phyloP scores from a whole-genome alignment of 73 alveolate genomes.

The Stentor coeruleus region DNA sequence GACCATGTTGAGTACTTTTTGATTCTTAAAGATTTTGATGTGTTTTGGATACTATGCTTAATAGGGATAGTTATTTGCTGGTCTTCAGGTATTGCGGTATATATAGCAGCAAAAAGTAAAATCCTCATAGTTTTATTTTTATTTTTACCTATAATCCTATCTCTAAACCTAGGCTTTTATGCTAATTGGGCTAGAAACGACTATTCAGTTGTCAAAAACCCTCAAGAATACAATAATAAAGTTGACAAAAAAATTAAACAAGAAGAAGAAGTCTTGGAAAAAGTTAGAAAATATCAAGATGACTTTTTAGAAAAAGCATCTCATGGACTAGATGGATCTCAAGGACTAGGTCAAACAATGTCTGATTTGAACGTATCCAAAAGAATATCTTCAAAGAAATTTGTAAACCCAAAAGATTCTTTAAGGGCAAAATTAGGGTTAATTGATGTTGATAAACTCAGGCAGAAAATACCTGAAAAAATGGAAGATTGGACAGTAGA shows the following conservation, averaged over 20 bases:
- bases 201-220: constrained; percentile 38
- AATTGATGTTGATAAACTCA: neutral
- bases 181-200: constrained; percentile 46
- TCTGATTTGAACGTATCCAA: neutral
- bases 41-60: constrained; percentile 40
- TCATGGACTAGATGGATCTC: constrained; percentile 15
- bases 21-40: constrained; percentile 27
- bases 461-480: constrained; percentile 17
- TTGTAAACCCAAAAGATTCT: neutral
- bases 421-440: neutral
- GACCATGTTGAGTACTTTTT: constrained; percentile 38
- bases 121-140: constrained; percentile 29
- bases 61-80: constrained; percentile 19
- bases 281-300: constrained; percentile 14
- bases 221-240: constrained; percentile 20
- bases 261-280: constrained; percentile 26
- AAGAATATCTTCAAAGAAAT: neutral
- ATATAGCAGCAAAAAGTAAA: constrained; percentile 28
- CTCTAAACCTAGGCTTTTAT: constrained; percentile 33
- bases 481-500: constrained; percentile 38
- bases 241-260: constrained; percentile 30
- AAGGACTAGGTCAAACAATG: neutral
- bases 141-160: constrained; percentile 33
- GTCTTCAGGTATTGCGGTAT: constrained; percentile 32
- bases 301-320: neutral